Evolutionary conservation across 345 rosid genomes (phyloP).

Genomic region (Lumnitzera racemosa): DNA sequence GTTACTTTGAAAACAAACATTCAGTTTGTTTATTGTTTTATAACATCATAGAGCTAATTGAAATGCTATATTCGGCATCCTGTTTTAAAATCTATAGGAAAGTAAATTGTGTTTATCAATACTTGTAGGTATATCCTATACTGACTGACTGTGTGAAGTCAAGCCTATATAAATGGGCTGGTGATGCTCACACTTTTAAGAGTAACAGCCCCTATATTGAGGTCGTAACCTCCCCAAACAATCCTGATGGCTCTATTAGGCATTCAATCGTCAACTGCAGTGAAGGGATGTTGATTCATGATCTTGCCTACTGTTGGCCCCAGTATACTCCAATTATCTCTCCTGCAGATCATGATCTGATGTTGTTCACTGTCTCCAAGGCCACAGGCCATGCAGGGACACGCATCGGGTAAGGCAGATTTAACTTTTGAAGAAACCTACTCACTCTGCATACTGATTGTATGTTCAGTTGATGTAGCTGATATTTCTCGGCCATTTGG

Average conservation of each 20-base stretch:
- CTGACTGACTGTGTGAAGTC: slow-evolving; percentile 80
- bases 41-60: too few species aligned
- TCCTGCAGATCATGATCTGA: slow-evolving; percentile 65
- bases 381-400: slow-evolving; percentile 89
- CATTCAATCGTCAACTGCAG: slow-evolving; percentile 55
- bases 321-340: slow-evolving; percentile 75
- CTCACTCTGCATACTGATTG: neutral
- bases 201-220: slow-evolving; percentile 73
- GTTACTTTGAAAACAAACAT: too few species aligned
- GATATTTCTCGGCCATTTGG: neutral
- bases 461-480: neutral
- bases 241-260: slow-evolving; percentile 80
- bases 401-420: slow-evolving; percentile 68
- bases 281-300: slow-evolving; percentile 70
- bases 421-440: neutral
- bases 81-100: neutral
- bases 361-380: slow-evolving; percentile 84
- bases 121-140: slow-evolving; percentile 63
- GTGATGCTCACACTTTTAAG: slow-evolving; percentile 59
- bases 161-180: slow-evolving; percentile 70
- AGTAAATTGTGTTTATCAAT: neutral
- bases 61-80: neutral
- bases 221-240: slow-evolving; percentile 87
- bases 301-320: slow-evolving; percentile 94
- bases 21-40: too few species aligned